These are phyloP conservation scores for Cystobasidium slooffiae DNA, from an alignment of 1,284 basidiomycete species.

Conservation along the genomic window DNA sequence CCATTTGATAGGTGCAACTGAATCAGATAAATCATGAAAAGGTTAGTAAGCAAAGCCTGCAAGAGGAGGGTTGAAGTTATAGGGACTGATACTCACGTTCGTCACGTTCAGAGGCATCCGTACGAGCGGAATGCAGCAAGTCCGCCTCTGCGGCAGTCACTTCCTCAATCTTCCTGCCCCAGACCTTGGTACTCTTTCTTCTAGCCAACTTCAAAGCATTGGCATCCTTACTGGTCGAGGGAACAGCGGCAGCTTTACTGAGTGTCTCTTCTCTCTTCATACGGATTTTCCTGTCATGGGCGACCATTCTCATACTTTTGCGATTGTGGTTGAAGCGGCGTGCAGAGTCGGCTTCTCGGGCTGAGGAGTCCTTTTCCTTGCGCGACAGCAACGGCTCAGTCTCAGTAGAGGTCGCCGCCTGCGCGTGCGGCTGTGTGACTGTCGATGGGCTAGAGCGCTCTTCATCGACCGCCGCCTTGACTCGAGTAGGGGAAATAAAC, in stretches of 20 bases:
- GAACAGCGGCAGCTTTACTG: constrained; percentile 57
- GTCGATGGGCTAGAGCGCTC: background rate
- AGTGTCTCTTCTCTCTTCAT: constrained; percentile 59
- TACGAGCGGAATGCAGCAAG: constrained; percentile 53
- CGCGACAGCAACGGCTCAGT: constrained; percentile 13
- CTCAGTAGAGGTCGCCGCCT: background rate
- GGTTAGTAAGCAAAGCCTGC: background rate
- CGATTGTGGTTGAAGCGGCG: constrained; percentile 60
- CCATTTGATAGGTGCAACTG: constrained; percentile 90
- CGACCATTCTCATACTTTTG: constrained; percentile 91
- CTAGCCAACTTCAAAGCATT: constrained; percentile 63
- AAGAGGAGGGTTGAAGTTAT: background rate
- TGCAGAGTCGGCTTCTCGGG: background rate
- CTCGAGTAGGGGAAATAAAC: constrained; percentile 32
- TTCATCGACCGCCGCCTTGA: background rate
- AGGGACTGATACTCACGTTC: constrained; percentile 50
- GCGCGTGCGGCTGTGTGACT: constrained; percentile 1
- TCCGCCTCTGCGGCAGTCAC: constrained; percentile 71
- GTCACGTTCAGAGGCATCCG: constrained; percentile 50
- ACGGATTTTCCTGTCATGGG: constrained; percentile 63
- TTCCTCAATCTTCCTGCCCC: constrained; percentile 92
- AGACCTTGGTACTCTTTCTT: constrained; percentile 90
- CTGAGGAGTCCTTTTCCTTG: constrained; percentile 25
- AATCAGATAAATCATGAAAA: background rate
- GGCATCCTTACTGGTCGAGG: constrained; percentile 38